Evolutionary conservation across 495 filamentous ascomycete genomes (phyloP).

Genomic region (Neohortaea acidophila): DNA sequence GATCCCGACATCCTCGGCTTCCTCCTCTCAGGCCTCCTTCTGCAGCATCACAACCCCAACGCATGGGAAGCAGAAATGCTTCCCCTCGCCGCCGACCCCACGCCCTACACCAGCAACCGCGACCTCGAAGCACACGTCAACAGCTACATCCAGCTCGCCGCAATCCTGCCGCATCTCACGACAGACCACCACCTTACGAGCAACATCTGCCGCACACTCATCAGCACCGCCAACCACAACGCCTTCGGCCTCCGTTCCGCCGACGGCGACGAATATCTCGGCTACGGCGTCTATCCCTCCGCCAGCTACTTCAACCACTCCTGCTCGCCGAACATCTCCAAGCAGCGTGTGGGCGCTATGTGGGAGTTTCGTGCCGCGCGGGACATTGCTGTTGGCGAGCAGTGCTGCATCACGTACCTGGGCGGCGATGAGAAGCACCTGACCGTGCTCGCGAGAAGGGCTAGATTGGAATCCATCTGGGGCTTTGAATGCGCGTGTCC

Average conservation of each 20-base stretch:
- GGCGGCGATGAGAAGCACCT: slow-evolving; percentile 26
- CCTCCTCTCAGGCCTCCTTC: slow-evolving; percentile 21
- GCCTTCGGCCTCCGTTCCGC: slow-evolving; percentile 26
- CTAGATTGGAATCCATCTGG: slow-evolving; percentile 21
- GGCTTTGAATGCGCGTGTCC: slow-evolving; percentile 26
- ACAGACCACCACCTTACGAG: background rate
- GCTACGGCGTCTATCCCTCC: slow-evolving; percentile 24
- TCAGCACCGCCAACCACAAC: slow-evolving; percentile 22
- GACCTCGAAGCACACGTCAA: slow-evolving; percentile 20
- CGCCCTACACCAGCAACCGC: slow-evolving; percentile 18
- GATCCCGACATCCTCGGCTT: slow-evolving; percentile 21
- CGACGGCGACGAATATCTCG: slow-evolving; percentile 27
- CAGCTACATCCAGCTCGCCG: slow-evolving; percentile 23
- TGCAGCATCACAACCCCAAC: slow-evolving; percentile 5
- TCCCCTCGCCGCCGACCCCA: slow-evolving; percentile 15
- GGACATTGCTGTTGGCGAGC: slow-evolving; percentile 20
- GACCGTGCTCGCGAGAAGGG: slow-evolving; percentile 16
- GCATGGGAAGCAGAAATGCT: slow-evolving; percentile 7
- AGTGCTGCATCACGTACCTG: slow-evolving; percentile 29
- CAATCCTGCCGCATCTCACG: slow-evolving; percentile 16
- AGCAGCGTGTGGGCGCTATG: slow-evolving; percentile 20
- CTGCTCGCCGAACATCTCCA: slow-evolving; percentile 26
- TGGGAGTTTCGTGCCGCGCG: slow-evolving; percentile 22
- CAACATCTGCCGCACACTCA: slow-evolving; percentile 14
- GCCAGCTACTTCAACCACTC: slow-evolving; percentile 29